Evolutionary conservation across 1,139 yeast species (phyloP).

Genomic region (Zygosaccharomyces pseudobailii): DNA sequence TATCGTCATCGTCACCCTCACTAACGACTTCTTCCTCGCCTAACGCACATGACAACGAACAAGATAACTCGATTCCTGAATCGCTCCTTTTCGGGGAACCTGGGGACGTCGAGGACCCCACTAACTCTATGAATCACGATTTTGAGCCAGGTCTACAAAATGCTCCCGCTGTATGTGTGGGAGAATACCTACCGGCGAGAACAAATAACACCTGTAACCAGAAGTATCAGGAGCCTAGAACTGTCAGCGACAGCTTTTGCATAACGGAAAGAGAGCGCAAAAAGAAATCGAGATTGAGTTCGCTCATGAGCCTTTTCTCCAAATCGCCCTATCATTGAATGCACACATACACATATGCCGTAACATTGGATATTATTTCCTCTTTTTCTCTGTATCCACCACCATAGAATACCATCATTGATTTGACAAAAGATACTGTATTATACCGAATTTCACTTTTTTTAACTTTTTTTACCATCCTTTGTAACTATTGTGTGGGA

Average conservation of each 20-base stretch:
- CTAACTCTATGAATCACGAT: slow-evolving; percentile 4
- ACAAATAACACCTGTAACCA: slow-evolving; percentile 1
- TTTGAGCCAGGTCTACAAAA: background rate
- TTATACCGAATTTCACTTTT: background rate
- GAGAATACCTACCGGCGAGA: background rate
- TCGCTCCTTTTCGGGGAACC: slow-evolving; percentile 31
- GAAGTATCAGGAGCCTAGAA: slow-evolving; percentile 11
- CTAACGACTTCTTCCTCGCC: background rate
- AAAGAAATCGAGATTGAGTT: slow-evolving; percentile 19
- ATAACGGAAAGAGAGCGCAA: slow-evolving; percentile 8
- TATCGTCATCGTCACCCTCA: background rate
- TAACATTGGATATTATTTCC: background rate
- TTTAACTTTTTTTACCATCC: background rate
- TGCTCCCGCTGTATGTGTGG: background rate
- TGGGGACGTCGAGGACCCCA: slow-evolving; percentile 26
- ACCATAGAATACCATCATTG: background rate
- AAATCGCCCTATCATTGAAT: slow-evolving; percentile 4
- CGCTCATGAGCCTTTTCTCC: slow-evolving; percentile 15
- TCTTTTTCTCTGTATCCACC: background rate
- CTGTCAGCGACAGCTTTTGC: slow-evolving; percentile 19
- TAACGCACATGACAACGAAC: background rate
- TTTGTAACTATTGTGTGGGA: slow-evolving; percentile 1
- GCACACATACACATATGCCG: background rate
- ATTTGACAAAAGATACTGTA: background rate
- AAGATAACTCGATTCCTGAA: slow-evolving; percentile 13